Conservation (phyloP, 495 filamentous ascomycete species). For the Evernia prunastri region DNA sequence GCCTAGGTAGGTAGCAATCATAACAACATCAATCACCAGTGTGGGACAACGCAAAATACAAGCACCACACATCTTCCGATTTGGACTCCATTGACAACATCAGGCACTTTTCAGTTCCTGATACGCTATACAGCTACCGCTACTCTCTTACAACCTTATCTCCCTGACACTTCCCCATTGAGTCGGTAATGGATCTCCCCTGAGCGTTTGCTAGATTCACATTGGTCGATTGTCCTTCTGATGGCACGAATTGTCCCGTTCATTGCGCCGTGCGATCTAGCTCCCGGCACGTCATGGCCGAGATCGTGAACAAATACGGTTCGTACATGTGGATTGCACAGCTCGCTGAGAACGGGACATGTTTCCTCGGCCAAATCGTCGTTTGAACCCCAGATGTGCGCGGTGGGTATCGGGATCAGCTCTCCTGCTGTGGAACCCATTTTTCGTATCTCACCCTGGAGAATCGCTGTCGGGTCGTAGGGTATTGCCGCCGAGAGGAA, state of each 20-base stretch:
- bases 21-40: neutral
- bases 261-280: slow-evolving; percentile 22
- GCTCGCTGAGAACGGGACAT: slow-evolving; percentile 11
- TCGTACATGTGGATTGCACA: slow-evolving; percentile 23
- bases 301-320: slow-evolving; percentile 26
- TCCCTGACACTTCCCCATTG: neutral
- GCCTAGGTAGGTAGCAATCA: neutral
- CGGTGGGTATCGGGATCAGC: slow-evolving; percentile 29
- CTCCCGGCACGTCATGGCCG: slow-evolving; percentile 31
- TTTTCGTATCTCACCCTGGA: slow-evolving; percentile 11
- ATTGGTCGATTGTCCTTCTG: slow-evolving; percentile 2
- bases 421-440: slow-evolving; percentile 10
- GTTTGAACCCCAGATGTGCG: slow-evolving; percentile 31
- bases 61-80: neutral
- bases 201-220: neutral
- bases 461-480: slow-evolving; percentile 17
- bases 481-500: slow-evolving; percentile 26
- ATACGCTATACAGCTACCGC: neutral
- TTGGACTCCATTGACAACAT: neutral
- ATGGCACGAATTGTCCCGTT: slow-evolving; percentile 3
- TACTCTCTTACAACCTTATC: too few species aligned
- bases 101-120: neutral
- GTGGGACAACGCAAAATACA: neutral
- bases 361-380: slow-evolving; percentile 19
- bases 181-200: neutral